Evolutionary conservation across 2,329 filamentous ascomycete genomes (phyloP), one percentile per base, ranked within the genome.

Genomic region (Aspergillus aculeatinus): DNA sequence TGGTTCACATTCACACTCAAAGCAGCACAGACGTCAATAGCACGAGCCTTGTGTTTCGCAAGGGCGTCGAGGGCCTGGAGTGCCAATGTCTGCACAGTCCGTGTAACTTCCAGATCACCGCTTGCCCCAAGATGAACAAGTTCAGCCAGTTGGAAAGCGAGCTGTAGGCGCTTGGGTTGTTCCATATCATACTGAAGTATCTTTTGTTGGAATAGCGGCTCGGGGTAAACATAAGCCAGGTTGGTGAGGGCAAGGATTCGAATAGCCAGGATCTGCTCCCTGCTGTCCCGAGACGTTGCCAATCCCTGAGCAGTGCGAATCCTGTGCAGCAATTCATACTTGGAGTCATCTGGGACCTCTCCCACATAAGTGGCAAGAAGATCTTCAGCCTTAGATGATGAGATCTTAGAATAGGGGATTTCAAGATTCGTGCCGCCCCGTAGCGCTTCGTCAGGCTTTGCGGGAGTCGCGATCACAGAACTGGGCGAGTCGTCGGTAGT

Each of bases 1-100:
- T 99, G 96, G 69, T 96, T 98, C 42, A 98, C 94, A 67, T 94
- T 96, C 57, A 96, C 91, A 70, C 92, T 96, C 48, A 99, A 81
- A n/a, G 95, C 92, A 48, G 91, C 88, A 64, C 92, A 88, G 25
- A 99, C 89, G 73, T 99, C 95, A 35, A 87, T 81, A 31, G 89
- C 85, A 70, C 92, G 93, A 59, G 83, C 80, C 68, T 90, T 89
- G 72, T 91, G 91, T 71, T 87, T 89, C 6, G 91, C 87, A 59
- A 99, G 82, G n/a, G 91, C 90, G 72, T 97, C 92, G 54, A 99
- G 81, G 0, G 94, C 85, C 55, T 87, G 85, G 55, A 99, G 81
- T 7, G 92, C 90, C 61, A 93, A 87, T 2, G 91, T 91, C 74
- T 98, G 94, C 23, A 96, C 80, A 76, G 88, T 87, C 51, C 89